Evolutionary conservation across 192 early-diverging fungal genomes (phyloP), one percentile per base, ranked within the genome.

Genomic region (Powellomyces hirtus): DNA sequence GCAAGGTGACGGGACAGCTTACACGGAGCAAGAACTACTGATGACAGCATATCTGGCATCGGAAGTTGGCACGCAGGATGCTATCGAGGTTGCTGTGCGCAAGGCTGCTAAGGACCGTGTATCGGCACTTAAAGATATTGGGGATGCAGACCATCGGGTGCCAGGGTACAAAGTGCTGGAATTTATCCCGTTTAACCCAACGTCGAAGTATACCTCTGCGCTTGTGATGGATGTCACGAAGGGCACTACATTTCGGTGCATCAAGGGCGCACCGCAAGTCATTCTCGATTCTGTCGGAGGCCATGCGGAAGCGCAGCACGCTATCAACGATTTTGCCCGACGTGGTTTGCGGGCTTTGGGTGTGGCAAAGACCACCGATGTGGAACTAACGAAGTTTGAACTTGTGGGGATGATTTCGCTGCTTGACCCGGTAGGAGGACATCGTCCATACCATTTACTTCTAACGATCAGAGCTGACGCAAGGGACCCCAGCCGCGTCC

Each of bases 141-240:
- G 76, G 30, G 84, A 79, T 89, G 94, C 84, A 96, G 84, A 84
- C 75, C 86, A 93, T 81, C 74, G 77, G 22, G 84, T 96, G 16
- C 95, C 95, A 18, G 94, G 95, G 10, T 98, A 89, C 85, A 95
- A 94, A 75, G 90, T 94, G 30, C 91, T 86, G 30, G 82, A 81
- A 20, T 98, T 96, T 83, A 79, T 91, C 50, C 95, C 94, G 8
- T 98, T 98, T 86, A 95, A 95, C 77, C 93, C 95, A n/a, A 82
- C 81, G 5, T 90, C 91, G 55, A 98, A 96, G 79, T 89, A 93
- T 83, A 94, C 92, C 31, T 86, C 90, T 69, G 93, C 92, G 44
- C 92, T 88, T 14, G 88, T 94, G 58, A 76, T 81, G 44, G 85
- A 96, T 74, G 71, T 81, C 61, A 74, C 87, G 14, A 89, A 87